phyloP scores from a whole-genome alignment of 768 basidiomycete genomes.

The Imleria badia region DNA sequence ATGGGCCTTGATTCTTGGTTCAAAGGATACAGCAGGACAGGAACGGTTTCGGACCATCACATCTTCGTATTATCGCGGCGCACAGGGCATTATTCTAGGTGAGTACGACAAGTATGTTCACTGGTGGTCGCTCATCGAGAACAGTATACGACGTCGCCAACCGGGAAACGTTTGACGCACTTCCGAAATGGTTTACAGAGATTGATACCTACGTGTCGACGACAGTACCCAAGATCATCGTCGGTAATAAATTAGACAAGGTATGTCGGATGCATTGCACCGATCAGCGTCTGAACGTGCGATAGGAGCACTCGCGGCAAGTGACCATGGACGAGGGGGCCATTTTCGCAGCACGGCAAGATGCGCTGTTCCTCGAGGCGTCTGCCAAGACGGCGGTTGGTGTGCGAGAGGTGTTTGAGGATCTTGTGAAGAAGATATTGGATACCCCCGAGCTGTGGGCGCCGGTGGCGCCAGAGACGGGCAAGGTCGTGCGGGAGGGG shows the following conservation, averaged over 20 bases:
- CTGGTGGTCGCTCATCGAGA: neutral
- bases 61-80: conserved; percentile 90
- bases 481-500: conserved; percentile 13
- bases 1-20: too few relatives aligned
- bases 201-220: conserved; percentile 89
- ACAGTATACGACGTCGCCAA: conserved; percentile 94
- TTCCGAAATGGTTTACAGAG: conserved; percentile 91
- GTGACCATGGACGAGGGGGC: conserved; percentile 78
- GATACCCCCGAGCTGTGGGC: conserved; percentile 85
- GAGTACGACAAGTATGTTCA: neutral
- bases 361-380: conserved; percentile 86
- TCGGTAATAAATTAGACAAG: conserved; percentile 95
- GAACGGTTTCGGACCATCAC: conserved; percentile 97
- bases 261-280: conserved; percentile 32
- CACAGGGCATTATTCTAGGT: conserved; percentile 82
- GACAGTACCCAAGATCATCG: conserved; percentile 90
- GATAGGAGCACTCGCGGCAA: conserved; percentile 85
- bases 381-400: conserved; percentile 89
- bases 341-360: conserved; percentile 78
- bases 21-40: conserved; percentile 91
- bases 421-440: conserved; percentile 79
- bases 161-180: conserved; percentile 88
- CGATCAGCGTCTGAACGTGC: neutral
- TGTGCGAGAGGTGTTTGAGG: conserved; percentile 73
- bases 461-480: conserved; percentile 26